Evolutionary conservation across 129 eudicot genomes (phyloP), one percentile per base, ranked within the genome.

Genomic region (Oenanthe sinensis): DNA sequence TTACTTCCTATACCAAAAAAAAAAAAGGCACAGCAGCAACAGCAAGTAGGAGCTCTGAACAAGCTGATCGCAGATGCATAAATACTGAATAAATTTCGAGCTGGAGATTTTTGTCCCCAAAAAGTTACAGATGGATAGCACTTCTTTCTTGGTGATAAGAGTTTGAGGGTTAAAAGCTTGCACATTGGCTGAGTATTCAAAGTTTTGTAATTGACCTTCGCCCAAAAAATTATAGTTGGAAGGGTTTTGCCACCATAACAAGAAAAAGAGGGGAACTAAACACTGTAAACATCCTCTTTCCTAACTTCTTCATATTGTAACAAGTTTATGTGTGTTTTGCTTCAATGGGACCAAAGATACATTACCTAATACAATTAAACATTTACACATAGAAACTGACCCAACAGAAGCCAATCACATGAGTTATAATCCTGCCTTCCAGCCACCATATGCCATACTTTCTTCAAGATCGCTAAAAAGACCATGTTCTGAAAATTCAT

Each of bases 401-500:
- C 60, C 13, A 14, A 49, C 22, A 43, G 28, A 44, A 63, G 44
- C 45, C 81, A 43, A 26, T 92, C 86, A 91, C 67, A n/a, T 58
- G 67, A 58, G 33, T 58, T n/a, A 58, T 28, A 58, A 58, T 58
- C 67, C 30, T 17, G 84, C 96, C 85, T 91, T 95, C 98, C 98
- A 90, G 60, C 79, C 89, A 48, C 79, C 90, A 85, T 81, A 95
- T 54, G 82, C 86, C 94, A 92, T 81, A 74, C 75, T 87, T 60
- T 89, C 97, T 47, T 95, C 98, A 74, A 91, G 87, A 39, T 90
- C 92, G 26, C 82, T 88, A 74, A 91, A 90, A 83, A 93, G 90
- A 20, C 92, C 97, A 79, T 81, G 86, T 36, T 92, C 97, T 0
- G 91, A 71, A 72, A 87, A 93, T 74, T 89, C 97, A 17, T 86